phyloP scores from a whole-genome alignment of 1,284 basidiomycete genomes.

The Malassezia psittaci region DNA sequence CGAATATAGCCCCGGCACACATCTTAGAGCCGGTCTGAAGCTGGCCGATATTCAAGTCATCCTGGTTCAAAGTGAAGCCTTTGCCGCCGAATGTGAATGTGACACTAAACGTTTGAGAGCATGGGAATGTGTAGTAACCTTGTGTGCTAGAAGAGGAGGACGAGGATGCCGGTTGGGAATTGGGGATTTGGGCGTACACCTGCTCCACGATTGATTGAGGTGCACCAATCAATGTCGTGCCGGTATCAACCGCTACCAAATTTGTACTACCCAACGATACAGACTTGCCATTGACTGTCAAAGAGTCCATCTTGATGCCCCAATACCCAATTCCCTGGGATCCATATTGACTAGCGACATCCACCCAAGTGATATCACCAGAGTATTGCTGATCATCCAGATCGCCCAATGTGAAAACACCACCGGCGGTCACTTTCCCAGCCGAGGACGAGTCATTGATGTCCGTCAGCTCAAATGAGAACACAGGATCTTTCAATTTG shows the following conservation, averaged over 20 bases:
- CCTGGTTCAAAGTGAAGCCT: constrained; percentile 61
- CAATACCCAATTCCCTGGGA: constrained; percentile 50
- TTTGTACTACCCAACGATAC: constrained; percentile 34
- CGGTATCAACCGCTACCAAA: constrained; percentile 54
- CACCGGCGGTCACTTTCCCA: constrained; percentile 30
- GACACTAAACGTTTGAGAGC: constrained; percentile 60
- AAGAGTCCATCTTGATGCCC: constrained; percentile 50
- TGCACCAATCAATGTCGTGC: constrained; percentile 81
- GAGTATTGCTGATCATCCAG: constrained; percentile 47
- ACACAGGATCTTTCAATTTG: constrained; percentile 49
- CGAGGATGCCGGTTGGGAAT: constrained; percentile 53
- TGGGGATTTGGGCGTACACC: constrained; percentile 67
- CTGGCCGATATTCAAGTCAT: constrained; percentile 67
- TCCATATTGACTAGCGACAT: constrained; percentile 38
- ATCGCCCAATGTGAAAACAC: constrained; percentile 49
- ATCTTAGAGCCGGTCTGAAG: constrained; percentile 14
- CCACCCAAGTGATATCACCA: constrained; percentile 48
- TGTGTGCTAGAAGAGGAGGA: constrained; percentile 1
- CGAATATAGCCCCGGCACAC: constrained; percentile 79
- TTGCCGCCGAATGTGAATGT: constrained; percentile 66
- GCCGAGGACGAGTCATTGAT: not conserved
- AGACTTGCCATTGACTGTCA: constrained; percentile 49
- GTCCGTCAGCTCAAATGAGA: constrained; percentile 50
- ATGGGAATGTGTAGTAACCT: constrained; percentile 56
- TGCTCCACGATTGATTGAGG: constrained; percentile 57